These are phyloP conservation scores for Aschersonia sp. DNA, from an alignment of 2,329 filamentous ascomycete species.

Conservation along the genomic window DNA sequence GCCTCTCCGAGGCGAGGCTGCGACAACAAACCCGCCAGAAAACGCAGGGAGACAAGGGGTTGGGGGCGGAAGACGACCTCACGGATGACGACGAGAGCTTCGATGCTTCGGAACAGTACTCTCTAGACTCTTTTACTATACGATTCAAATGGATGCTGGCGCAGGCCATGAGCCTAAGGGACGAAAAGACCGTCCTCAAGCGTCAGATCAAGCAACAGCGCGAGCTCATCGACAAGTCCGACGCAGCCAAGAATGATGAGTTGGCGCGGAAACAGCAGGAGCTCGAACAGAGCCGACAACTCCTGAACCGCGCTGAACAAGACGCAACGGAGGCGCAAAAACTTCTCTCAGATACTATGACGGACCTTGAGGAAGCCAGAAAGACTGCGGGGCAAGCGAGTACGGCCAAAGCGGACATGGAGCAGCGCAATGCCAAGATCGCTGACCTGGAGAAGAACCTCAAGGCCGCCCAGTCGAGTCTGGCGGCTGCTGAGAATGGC, in stretches of 20 bases:
- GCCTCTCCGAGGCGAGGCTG: constrained; percentile 38
- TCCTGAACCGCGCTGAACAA: constrained; percentile 21
- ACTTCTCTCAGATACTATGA: constrained; percentile 32
- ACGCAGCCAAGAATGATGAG: constrained; percentile 53
- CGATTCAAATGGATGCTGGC: constrained; percentile 69
- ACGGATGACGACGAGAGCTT: constrained; percentile 49
- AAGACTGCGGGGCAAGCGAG: constrained; percentile 10
- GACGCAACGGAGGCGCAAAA: constrained; percentile 25
- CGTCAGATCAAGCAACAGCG: constrained; percentile 92
- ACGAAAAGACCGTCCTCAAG: constrained; percentile 80
- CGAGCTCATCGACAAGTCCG: constrained; percentile 79
- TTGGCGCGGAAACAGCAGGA: constrained; percentile 44
- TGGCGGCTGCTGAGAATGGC: constrained; percentile 20
- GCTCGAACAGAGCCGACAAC: constrained; percentile 28
- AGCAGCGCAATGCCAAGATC: constrained; percentile 23
- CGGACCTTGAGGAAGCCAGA: constrained; percentile 29
- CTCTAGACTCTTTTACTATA: constrained; percentile 59
- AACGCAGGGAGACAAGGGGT: constrained; percentile 39
- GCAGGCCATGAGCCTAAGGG: constrained; percentile 62
- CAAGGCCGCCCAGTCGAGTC: constrained; percentile 5
- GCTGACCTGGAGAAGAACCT: constrained; percentile 21
- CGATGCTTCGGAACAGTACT: constrained; percentile 48
- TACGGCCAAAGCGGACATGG: constrained; percentile 10
- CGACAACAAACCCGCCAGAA: constrained; percentile 38
- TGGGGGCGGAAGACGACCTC: constrained; percentile 33